Percentiles rank a stretch among this genome's conserved stretches.
Conservation (phyloP, 2,329 filamentous ascomycete species). For the Paraphoma chrysanthemicola region DNA sequence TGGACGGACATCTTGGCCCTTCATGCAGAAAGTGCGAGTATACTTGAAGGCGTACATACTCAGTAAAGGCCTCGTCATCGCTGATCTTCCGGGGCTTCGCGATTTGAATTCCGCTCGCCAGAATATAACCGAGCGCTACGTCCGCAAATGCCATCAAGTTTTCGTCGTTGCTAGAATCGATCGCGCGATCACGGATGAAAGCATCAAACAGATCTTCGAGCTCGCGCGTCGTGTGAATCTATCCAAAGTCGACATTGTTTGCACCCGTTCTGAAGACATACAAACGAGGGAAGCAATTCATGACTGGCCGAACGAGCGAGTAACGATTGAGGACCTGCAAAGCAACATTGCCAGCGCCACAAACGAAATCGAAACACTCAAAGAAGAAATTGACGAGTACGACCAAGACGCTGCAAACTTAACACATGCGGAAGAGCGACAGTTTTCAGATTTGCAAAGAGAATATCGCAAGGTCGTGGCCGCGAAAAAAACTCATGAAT, state of each 20-base stretch:
- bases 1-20: conserved; percentile 51
- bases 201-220: conserved; percentile 52
- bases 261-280: conserved; percentile 25
- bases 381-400: conserved; percentile 16
- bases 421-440: conserved; percentile 31
- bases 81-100: conserved; percentile 59
- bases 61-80: conserved; percentile 57
- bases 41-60: conserved; percentile 55
- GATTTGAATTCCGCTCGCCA: conserved; percentile 56
- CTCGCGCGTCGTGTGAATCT: conserved; percentile 49
- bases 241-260: conserved; percentile 37
- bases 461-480: no score
- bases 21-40: conserved; percentile 55
- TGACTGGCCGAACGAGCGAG: conserved; percentile 19
- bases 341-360: conserved; percentile 5
- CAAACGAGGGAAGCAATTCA: conserved; percentile 18
- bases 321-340: conserved; percentile 14
- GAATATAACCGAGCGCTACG: conserved; percentile 55
- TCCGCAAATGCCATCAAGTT: conserved; percentile 56
- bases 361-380: conserved; percentile 7
- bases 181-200: conserved; percentile 52
- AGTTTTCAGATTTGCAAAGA: no score
- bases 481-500: no score
- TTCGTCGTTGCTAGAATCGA: conserved; percentile 54
- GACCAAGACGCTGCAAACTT: conserved; percentile 3